Base-by-base conservation (phyloP, 1,139 yeast species). In the Pneumocystis carinii region DNA sequence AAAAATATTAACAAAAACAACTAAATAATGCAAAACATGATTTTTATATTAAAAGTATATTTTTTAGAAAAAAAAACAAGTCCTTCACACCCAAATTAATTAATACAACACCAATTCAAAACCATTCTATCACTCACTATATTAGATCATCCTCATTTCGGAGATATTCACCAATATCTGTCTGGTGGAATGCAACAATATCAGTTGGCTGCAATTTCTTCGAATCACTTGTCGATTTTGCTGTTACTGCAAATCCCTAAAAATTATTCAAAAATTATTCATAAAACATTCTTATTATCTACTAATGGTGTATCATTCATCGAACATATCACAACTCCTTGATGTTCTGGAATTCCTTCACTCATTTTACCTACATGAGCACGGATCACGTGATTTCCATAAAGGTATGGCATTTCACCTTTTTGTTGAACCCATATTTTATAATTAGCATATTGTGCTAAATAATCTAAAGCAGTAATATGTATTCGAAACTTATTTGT, bases 381-480 rank as follows among this genome's bases (percentile, higher is more conserved):
- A 74, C 94, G 94, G 69, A 92, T 79, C 32, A 92, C 94, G 74
- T 92, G 96, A 77, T 92, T 92, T 58, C 99, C 99, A 71, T 94
- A 92, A 68, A 92, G 78, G 74, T 85, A 94, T 10, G 98, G 97
- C 98, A 94, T 94, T 75, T 92, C 99, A 70, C 98, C 98, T 72
- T 92, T 92, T 62, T 84, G 84, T 75, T 94, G 94, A 75, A 92
- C 89, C 98, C 98, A 94, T 59, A 92, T 79, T 76, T 92, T 92
- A 77, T 85, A 90, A 74, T 87, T 89, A 61, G 98, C 97, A 73
- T 86, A 86, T 71, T 87, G 86, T 5, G 96, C 85, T 66, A 92
- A 76, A 68, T 88, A 81, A 63, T 87, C 84, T 68, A 92, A 81
- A 4, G 97, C 80, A n/a, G 98, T 92, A 67, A 94, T 85, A 74